phyloP scores from a whole-genome alignment of 2,329 filamentous ascomycete species.

The Cercospora zeae-maydis region DNA sequence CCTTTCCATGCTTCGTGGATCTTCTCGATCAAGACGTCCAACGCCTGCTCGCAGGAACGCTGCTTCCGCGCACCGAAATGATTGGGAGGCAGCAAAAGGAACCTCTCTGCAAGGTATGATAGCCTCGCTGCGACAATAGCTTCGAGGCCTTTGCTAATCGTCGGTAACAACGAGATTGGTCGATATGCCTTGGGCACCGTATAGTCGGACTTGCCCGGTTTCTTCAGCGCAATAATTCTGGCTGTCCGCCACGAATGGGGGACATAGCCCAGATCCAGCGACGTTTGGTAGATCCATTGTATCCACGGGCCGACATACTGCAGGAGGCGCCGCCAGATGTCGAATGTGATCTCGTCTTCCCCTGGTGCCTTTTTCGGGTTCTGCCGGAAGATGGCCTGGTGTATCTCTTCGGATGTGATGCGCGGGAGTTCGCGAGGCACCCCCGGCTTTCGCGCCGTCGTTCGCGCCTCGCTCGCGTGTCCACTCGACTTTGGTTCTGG shows the following conservation, averaged over 20 bases:
- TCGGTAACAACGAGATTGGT: constrained; percentile 32
- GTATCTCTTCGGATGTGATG: not conserved
- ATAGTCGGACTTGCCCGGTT: constrained; percentile 22
- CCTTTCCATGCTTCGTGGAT: not conserved
- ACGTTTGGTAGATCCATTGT: not conserved
- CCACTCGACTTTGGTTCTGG: not conserved
- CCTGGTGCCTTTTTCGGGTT: not conserved
- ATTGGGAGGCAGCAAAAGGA: constrained; percentile 24
- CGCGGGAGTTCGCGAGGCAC: not conserved
- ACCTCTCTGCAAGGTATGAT: constrained; percentile 20
- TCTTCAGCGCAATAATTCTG: not conserved
- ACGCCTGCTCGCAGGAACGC: constrained; percentile 29
- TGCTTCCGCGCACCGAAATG: constrained; percentile 32
- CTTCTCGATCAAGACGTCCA: constrained; percentile 30
- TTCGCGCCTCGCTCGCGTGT: not conserved
- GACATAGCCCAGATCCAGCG: not conserved
- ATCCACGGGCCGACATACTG: not conserved
- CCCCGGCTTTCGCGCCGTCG: not conserved
- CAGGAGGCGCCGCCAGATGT: not conserved
- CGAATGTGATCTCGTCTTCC: not conserved
- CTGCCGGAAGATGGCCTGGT: not conserved
- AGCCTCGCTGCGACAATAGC: constrained; percentile 26
- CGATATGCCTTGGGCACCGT: constrained; percentile 29
- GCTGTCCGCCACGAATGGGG: not conserved
- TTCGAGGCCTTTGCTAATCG: constrained; percentile 35